These are phyloP conservation scores for Aspergillus oerlinghausenensis DNA, from an alignment of 2,329 filamentous ascomycete species.

Conservation along the genomic window DNA sequence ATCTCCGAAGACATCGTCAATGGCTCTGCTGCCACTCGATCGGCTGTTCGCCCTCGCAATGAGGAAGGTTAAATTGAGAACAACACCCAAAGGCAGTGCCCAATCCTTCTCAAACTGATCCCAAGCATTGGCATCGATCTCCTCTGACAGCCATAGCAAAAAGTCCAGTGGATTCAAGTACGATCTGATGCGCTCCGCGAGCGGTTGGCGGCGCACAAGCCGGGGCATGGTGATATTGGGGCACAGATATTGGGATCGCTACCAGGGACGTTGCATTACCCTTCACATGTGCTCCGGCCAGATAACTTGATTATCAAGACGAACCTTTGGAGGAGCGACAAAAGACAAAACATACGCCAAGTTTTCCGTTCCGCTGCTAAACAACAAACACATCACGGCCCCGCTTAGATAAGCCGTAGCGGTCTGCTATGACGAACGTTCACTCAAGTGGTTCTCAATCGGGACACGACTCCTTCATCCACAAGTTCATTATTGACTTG, in stretches of 20 bases:
- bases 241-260: slow-evolving; percentile 7
- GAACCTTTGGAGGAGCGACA: neutral
- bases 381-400: slow-evolving; percentile 8
- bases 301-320: neutral
- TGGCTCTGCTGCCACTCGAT: slow-evolving; percentile 44
- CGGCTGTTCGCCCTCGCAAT: slow-evolving; percentile 75
- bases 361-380: slow-evolving; percentile 11
- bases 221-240: slow-evolving; percentile 60
- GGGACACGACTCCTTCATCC: slow-evolving; percentile 6
- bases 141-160: slow-evolving; percentile 84
- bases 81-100: slow-evolving; percentile 69
- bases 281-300: neutral
- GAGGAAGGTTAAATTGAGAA: slow-evolving; percentile 73
- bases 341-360: slow-evolving; percentile 4
- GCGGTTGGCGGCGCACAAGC: slow-evolving; percentile 74
- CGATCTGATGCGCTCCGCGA: slow-evolving; percentile 73
- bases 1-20: slow-evolving; percentile 83
- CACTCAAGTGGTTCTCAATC: slow-evolving; percentile 2
- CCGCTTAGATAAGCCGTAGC: slow-evolving; percentile 18
- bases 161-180: slow-evolving; percentile 85
- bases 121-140: slow-evolving; percentile 87
- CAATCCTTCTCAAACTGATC: slow-evolving; percentile 70
- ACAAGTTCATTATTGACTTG: neutral
- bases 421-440: slow-evolving; percentile 13
- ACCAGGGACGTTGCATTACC: neutral